Percentiles rank a stretch among this genome's conserved stretches.
phyloP scores from a whole-genome alignment of 2,329 filamentous ascomycete species.

The Fusarium brevicatenulatum region DNA sequence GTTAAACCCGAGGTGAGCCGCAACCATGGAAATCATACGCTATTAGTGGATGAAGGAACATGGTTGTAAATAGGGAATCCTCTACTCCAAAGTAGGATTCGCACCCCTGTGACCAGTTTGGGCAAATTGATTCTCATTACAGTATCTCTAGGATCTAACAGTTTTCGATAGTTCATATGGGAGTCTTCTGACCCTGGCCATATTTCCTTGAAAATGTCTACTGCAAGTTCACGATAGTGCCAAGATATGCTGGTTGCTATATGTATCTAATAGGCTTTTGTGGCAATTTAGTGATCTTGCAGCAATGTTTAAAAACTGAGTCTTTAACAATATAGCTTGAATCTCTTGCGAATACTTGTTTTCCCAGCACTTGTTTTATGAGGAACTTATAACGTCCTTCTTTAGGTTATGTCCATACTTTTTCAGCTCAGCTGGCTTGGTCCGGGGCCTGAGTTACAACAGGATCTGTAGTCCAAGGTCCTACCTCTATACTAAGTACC shows the following conservation, averaged over 20 bases:
- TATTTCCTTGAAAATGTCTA: not conserved
- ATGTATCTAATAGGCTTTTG: not conserved
- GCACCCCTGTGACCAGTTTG: too few relatives aligned
- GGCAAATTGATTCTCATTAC: not conserved
- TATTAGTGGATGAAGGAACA: not conserved
- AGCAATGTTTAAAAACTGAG: not conserved
- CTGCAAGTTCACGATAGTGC: not conserved
- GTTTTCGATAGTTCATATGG: not conserved
- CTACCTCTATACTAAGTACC: not conserved
- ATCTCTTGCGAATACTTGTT: not conserved
- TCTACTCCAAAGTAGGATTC: not conserved
- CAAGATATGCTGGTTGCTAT: not conserved
- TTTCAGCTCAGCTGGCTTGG: not conserved
- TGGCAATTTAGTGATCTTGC: not conserved
- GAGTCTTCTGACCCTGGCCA: not conserved
- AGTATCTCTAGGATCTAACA: not conserved
- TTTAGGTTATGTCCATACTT: not conserved
- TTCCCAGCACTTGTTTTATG: not conserved
- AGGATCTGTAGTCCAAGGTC: not conserved
- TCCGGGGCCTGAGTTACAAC: not conserved
- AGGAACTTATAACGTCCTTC: too few relatives aligned
- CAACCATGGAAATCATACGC: not conserved
- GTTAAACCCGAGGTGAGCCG: conserved; percentile 30
- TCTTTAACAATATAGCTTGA: not conserved
- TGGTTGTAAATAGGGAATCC: not conserved